Base-by-base conservation (phyloP, 2,329 filamentous ascomycete species). In the Fusarium oligoseptatum region DNA sequence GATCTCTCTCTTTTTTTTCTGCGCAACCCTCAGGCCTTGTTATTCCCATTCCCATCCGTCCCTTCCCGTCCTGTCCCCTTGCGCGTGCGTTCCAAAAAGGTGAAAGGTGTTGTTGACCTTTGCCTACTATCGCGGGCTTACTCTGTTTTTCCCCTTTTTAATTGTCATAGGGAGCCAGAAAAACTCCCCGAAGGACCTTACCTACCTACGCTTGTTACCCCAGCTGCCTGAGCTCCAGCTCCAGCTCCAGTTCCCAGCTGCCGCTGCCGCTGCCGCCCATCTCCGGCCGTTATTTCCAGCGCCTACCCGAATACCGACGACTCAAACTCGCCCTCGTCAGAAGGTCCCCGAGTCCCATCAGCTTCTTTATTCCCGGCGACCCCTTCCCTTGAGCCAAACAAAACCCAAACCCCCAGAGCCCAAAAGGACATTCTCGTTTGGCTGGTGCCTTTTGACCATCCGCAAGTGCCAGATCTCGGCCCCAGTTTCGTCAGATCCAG, bases 281-380 rank as follows among this genome's bases (percentile, higher is more conserved):
- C 70, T 70, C 76, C 71, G 71, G 65, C 57, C 62, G 60, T 81
- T 80, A 80, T 81, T 81, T 68, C 81, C 81, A 81, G 78, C 76
- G 74, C 72, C 68, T 75, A 77, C 72, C 74, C 74, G 74, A 75
- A 62, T 68, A 63, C 74, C 71, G 67, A 68, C 64, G 24, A 68
- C 61, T 70, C 63, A 75, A 67, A 67, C 27, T 64, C 58, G 63
- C 58, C 66, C 62, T 58, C 34, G 60, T 62, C 62, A 43, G 32
- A 61, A 57, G 55, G 55, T 58, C 52, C 29, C 32, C 32, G 32
- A 56, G 14, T 36, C 52, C 52, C 52, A 56, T 62, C 57, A 55
- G 34, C 37, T 11, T 22, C 41, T 24, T 74, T 75, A 64, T 69
- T 72, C 69, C 71, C 70, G 68, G 68, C 52, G 43, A 64, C 52